Base-by-base conservation (phyloP, 306 rosid species). In the Lablab purpureus region DNA sequence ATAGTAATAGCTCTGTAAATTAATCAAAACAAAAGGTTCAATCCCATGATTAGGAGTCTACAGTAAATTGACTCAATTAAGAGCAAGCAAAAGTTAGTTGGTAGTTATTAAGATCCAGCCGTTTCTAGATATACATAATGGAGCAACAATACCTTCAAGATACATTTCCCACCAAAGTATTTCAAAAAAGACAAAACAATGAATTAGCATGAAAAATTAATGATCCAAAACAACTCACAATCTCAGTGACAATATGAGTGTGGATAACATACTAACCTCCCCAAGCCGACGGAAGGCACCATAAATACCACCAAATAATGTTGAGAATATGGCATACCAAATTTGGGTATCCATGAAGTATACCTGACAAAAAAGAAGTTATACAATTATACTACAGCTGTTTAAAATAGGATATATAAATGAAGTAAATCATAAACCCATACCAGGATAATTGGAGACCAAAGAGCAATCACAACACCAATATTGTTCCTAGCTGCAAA, bases 391-490 rank as follows among this genome's bases (percentile, higher is more conserved):
- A 22, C 75, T 18, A 21, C 17, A 10, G 21, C 52, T 60, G 51
- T 63, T 49, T 19, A 68, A 46, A 65, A 40, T 28, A 78, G 41
- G 63, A 77, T 19, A 77, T 19, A 65, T 10, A 23, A 74, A 81
- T 37, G 10, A 50, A 63, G 46, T 66, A 18, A 18, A 58, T 30
- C 19, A 70, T 64, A 45, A 80, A 77, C 41, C 41, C 90, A 51
- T 91, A 95, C 99, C 83, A 95, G 91, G 80, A 95, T 91, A 83
- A 95, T 95, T 73, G 99, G 99, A 73, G 98, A 90, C 99, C 99
- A 95, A 23, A 95, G 97, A 72, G 96, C 99, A 81, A 91, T 55
- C 65, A 93, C 97, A 70, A 93, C 99, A 3, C 99, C 99, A 47
- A 95, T 91, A 87, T 95, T 95, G 89, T 89, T 95, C 89, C 87